Base-by-base conservation (phyloP, 108 stramenopile genomes). In the Nitzschia sp. region DNA sequence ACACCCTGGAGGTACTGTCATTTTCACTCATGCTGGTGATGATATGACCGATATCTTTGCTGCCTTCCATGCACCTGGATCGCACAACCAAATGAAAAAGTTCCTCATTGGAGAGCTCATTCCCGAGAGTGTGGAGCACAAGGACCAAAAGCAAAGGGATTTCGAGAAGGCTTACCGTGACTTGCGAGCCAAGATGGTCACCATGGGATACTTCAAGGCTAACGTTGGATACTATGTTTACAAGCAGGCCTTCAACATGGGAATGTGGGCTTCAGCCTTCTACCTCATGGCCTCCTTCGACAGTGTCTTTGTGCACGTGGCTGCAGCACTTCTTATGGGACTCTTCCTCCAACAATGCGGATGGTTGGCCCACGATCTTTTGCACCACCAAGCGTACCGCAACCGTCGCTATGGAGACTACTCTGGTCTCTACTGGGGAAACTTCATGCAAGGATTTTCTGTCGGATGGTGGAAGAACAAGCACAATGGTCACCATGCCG, bases 331-430 rank as follows among this genome's bases (percentile, higher is more conserved):
- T 20, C 56, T 96, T 52, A 78, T 99, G 70, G 98, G 96, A 40
- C 73, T 97, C 19, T 98, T 98, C 80, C 97, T 96, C 88, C 98
- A 99, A 78, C 98, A 99, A 79, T 97, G 96, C 62, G 98, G 98
- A 58, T 99, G 98, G 98, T 82, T 99, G 44, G 96, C 97, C 8
- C 98, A 99, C 65, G 98, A 99, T 65, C 96, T 96, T 65, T 71
- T 97, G 25, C 98, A 99, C 71, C 98, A 99, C 75, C 97, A 97
- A 76, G 97, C 97, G 40, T 99, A 97, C 81, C 82, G 86, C 61
- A 82, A 92, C 37, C 95, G 98, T 44, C 81, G 83, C 67, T 92
- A 88, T 71, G 97, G 97, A 0, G 97, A 98, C 73, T 75, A 94
- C 52, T 82, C 77, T 8, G 97, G 97, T 14, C 69, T 96, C 38